Percentiles rank a stretch among this genome's conserved stretches.
Evolutionary conservation across 345 rosid species (phyloP).

Genomic region (Euphorbia tirucalli): DNA sequence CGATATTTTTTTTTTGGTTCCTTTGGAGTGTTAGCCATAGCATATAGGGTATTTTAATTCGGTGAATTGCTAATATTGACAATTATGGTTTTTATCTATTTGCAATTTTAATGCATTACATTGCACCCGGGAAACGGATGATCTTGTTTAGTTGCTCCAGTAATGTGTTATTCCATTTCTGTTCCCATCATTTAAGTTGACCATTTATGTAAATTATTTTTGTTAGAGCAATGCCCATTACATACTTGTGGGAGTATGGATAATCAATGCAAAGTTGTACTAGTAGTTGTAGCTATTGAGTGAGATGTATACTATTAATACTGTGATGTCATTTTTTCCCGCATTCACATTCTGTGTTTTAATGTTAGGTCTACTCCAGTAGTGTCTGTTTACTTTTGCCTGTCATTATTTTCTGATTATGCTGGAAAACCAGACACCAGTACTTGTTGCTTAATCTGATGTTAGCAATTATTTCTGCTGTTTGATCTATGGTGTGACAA

Average conservation of each 20-base stretch:
- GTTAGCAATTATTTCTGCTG: not conserved
- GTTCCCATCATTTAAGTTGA: not conserved
- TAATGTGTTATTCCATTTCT: not conserved
- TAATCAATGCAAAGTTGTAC: not conserved
- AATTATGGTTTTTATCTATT: not conserved
- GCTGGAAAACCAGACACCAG: not conserved
- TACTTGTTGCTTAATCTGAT: not conserved
- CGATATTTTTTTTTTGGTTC: not conserved
- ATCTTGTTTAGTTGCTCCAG: not conserved
- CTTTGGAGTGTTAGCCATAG: too few relatives aligned
- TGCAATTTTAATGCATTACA: not conserved
- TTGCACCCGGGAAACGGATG: not conserved
- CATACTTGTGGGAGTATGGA: not conserved
- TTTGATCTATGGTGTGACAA: not conserved
- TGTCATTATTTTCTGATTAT: not conserved
- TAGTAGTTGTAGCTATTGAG: not conserved
- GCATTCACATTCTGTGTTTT: not conserved
- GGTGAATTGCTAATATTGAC: not conserved
- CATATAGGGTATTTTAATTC: not conserved
- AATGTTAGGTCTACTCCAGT: not conserved
- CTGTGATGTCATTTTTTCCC: not conserved
- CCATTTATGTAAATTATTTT: not conserved
- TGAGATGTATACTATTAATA: not conserved
- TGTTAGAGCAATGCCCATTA: not conserved
- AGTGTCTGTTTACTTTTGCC: not conserved